A percentile compares a stretch with the other conserved stretches of the same genome.
Evolutionary conservation across 768 basidiomycete species (phyloP).

Genomic region (Tricholoma terreum): DNA sequence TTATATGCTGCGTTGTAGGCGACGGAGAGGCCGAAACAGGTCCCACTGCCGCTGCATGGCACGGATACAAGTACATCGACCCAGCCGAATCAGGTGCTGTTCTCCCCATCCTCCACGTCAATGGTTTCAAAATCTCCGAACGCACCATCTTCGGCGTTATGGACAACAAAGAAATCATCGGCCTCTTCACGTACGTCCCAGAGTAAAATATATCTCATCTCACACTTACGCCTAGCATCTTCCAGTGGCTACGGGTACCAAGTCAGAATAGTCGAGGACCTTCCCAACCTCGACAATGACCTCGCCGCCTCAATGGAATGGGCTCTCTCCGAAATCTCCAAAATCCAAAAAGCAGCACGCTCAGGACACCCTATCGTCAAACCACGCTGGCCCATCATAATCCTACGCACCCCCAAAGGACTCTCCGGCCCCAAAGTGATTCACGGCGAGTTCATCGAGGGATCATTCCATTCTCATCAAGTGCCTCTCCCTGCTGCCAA

Average conservation of each 20-base stretch:
- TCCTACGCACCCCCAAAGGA: conserved; percentile 86
- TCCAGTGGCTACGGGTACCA: conserved; percentile 84
- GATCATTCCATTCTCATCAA: conserved; percentile 84
- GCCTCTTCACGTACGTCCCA: conserved; percentile 63
- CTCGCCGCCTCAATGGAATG: conserved; percentile 82
- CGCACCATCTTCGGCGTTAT: conserved; percentile 87
- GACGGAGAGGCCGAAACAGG: conserved; percentile 87
- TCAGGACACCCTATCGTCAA: conserved; percentile 73
- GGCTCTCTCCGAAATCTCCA: conserved; percentile 69
- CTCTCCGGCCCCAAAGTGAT: conserved; percentile 66
- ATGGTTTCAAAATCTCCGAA: conserved; percentile 89
- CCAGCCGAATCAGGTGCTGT: conserved; percentile 88
- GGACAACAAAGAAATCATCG: conserved; percentile 80
- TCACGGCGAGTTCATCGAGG: conserved; percentile 72
- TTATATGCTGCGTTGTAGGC: conserved; percentile 80
- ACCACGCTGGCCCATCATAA: conserved; percentile 88
- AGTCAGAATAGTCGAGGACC: conserved; percentile 73
- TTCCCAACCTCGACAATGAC: conserved; percentile 67
- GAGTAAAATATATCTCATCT: no score
- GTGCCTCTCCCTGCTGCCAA: conserved; percentile 79
- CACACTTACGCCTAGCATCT: neutral
- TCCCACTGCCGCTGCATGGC: conserved; percentile 80
- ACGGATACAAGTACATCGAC: conserved; percentile 87
- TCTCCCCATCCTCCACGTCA: conserved; percentile 85
- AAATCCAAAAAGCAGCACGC: conserved; percentile 79